Conservation (phyloP, 345 rosid genomes). For the Syzygium oleosum region DNA sequence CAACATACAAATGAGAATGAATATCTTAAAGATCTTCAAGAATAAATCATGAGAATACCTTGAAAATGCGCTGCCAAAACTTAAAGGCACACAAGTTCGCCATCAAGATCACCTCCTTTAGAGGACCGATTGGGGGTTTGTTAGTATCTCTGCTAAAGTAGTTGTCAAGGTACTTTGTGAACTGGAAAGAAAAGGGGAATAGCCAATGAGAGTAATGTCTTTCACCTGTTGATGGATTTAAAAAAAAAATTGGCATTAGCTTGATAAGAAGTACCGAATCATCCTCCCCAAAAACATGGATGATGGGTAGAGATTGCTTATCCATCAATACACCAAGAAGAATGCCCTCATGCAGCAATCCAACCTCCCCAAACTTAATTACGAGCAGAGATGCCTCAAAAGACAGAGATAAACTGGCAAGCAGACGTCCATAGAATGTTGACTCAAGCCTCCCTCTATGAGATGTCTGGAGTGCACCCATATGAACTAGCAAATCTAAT, state of each 20-base stretch:
- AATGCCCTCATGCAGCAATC: slow-evolving; percentile 85
- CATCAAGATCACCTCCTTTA: slow-evolving; percentile 45
- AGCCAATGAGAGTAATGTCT: slow-evolving; percentile 6
- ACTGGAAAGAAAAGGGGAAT: slow-evolving; percentile 29
- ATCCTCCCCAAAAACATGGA: slow-evolving; percentile 75
- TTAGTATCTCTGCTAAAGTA: slow-evolving; percentile 40
- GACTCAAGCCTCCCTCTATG: slow-evolving; percentile 61
- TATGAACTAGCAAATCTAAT: slow-evolving; percentile 46
- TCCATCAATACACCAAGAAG: slow-evolving; percentile 80
- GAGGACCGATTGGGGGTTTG: slow-evolving; percentile 34
- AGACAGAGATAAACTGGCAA: slow-evolving; percentile 74
- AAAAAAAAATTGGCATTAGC: slow-evolving; percentile 6
- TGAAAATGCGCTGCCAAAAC: slow-evolving; percentile 82
- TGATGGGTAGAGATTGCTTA: slow-evolving; percentile 64
- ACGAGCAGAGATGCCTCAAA: slow-evolving; percentile 72
- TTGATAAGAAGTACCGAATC: slow-evolving; percentile 38
- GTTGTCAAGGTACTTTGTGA: slow-evolving; percentile 32
- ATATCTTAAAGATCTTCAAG: not conserved
- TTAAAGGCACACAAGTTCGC: slow-evolving; percentile 72
- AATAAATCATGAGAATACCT: slow-evolving; percentile 29
- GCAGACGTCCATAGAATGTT: slow-evolving; percentile 80
- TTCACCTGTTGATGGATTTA: not conserved
- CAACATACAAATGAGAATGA: not conserved
- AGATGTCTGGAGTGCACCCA: slow-evolving; percentile 44
- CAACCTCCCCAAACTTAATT: slow-evolving; percentile 72